Conservation (phyloP, 1,284 basidiomycete genomes). For the Testicularia cyperi region DNA sequence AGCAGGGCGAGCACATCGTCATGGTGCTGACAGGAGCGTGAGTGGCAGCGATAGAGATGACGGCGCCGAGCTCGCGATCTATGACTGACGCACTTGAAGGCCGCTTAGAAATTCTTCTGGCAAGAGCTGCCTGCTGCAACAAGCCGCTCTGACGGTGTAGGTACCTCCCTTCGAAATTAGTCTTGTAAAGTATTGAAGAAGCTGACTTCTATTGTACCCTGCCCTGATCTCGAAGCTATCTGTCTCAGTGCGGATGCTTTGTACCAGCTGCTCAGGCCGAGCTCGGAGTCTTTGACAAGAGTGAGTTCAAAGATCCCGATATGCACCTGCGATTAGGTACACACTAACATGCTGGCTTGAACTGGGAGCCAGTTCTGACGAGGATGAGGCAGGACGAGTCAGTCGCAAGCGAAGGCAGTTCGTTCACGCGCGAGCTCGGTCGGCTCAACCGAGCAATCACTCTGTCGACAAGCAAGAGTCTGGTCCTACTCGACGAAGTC, state of each 20-base stretch:
- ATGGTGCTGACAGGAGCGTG: slow-evolving; percentile 41
- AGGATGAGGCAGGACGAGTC: slow-evolving; percentile 41
- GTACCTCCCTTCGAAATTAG: too few species aligned
- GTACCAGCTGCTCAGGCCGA: slow-evolving; percentile 24
- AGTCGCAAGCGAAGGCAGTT: slow-evolving; percentile 31
- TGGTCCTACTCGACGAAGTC: slow-evolving; percentile 40
- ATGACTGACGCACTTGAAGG: not conserved
- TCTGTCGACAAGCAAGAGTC: slow-evolving; percentile 17
- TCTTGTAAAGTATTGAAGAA: too few species aligned
- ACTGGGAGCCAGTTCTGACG: slow-evolving; percentile 13
- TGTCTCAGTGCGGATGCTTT: slow-evolving; percentile 34
- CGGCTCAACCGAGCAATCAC: slow-evolving; percentile 25
- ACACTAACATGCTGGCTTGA: too few species aligned
- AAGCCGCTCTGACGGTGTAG: slow-evolving; percentile 27
- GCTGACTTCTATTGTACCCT: not conserved
- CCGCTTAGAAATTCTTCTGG: slow-evolving; percentile 31
- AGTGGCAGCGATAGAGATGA: slow-evolving; percentile 2
- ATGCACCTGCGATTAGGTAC: too few species aligned
- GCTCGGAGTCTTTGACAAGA: slow-evolving; percentile 33
- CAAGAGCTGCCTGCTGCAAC: slow-evolving; percentile 38
- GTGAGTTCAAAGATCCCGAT: slow-evolving; percentile 9
- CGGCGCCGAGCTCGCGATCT: not conserved
- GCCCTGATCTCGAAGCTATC: slow-evolving; percentile 3
- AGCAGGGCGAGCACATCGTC: slow-evolving; percentile 8
- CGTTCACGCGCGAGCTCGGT: slow-evolving; percentile 30